Evolutionary conservation across 768 basidiomycete genomes (phyloP), one percentile per base, ranked within the genome.

Genomic region (Suillus subaureus): DNA sequence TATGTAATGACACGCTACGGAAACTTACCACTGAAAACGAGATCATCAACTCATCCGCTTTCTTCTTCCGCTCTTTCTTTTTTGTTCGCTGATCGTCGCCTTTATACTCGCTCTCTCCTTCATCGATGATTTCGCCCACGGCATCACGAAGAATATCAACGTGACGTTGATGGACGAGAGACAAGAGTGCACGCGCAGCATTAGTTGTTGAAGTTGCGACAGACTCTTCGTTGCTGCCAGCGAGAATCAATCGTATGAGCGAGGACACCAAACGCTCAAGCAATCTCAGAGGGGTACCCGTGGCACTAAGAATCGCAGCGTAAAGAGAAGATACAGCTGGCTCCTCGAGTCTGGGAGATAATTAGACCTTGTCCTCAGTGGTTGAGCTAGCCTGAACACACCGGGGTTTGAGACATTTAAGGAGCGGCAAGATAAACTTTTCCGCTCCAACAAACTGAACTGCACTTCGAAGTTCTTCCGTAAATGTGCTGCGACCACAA

Each of bases 131-230:
- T 4, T 75, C 73, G 6, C 84, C 78, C 8, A 83, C 80, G 12
- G 74, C 76, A 6, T 75, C 72, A 37, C 81, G 80, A 57, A 93
- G 78, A 3, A 84, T 67, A 0, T 77, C 70, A 0, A 89, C 84
- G 70, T 91, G 81, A 23, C 90, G 86, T 69, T 93, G 93, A 61
- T 90, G 85, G 13, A 94, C 74, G 31, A 79, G 78, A 11, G 83
- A 80, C 43, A 95, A 79, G 0, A 92, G 71, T 13, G 74, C 69
- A 4, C 77, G 74, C 35, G 72, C 74, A 12, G 45, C 66, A 15
- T 62, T 60, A 45, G 51, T 31, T 0, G 21, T 64, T 42, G 67
- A 62, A 9, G 33, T 31, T 16, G 45, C 33, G 12, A 21, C 69
- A 43, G 49, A 52, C 35, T 66, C 40, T 0, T 23, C 56, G 26